Base-by-base conservation (phyloP, 768 basidiomycete species). In the Cyclocybe aegerita region DNA sequence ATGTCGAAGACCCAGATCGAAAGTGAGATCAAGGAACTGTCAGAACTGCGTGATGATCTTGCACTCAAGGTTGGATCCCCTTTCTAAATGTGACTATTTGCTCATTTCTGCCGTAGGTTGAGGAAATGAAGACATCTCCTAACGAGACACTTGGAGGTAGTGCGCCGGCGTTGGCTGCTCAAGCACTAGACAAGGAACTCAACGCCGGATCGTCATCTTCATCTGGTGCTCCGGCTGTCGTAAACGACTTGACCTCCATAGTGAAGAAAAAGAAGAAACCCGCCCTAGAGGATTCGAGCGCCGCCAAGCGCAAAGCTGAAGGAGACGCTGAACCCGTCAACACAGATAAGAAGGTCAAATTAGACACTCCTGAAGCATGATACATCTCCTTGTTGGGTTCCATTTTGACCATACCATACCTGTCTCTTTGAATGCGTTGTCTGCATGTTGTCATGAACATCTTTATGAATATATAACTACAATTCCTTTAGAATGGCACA, bases 201-300 rank as follows among this genome's bases (percentile, higher is more conserved):
- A 88, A 86, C 49, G 66, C 65, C 32, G 66, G 60, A 11, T 50
- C 71, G 1, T 60, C 75, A 12, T 58, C 73, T 9, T 58, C 68
- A 9, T 53, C 71, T 5, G 58, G 68, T 0, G 61, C 69, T 41
- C 60, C 69, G 34, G 68, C 71, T 4, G 70, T 74, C 11, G 85
- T 96, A 38, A 90, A 93, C 58, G 91, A 96, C 60, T 70, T 96
- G 39, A 94, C 90, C 1, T 80, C 80, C 5, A 86, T 90, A 60
- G 90, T 96, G 42, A 85, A 83, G 65, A 93, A 92, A 74, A 98
- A 94, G 77, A 93, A 92, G 67, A 88, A 86, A 64, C 79, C 78
- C 58, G 59, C 69, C 1, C 51, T 65, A 3, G 70, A 70, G n/a
- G 69, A 68, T 7, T 62, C 71, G 15, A 65, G 65, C 10, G 66